Evolutionary conservation across 371 early-diverging fungal genomes (phyloP).

Genomic region (Rhizomucor pusillus): DNA sequence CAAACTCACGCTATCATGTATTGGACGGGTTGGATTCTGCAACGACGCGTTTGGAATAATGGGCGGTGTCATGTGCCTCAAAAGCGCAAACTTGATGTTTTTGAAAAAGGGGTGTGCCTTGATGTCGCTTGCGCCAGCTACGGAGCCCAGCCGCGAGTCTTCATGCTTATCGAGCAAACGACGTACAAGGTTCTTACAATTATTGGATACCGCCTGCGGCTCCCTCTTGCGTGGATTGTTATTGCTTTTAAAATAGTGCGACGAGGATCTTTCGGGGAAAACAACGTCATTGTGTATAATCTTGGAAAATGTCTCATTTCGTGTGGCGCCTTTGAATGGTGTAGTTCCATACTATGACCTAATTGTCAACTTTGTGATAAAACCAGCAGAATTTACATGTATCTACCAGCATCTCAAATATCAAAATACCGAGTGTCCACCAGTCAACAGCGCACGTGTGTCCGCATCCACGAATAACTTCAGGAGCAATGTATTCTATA

Average conservation of each 20-base stretch:
- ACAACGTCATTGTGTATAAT: conserved; percentile 7
- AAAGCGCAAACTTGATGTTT: conserved; percentile 86
- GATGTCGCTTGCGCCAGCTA: conserved; percentile 92
- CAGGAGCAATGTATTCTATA: conserved; percentile 94
- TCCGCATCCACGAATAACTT: conserved; percentile 86
- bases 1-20: conserved; percentile 60
- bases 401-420: conserved; percentile 94
- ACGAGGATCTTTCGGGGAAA: conserved; percentile 9
- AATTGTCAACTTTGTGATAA: background rate
- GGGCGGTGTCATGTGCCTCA: conserved; percentile 87
- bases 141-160: conserved; percentile 77
- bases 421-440: conserved; percentile 97
- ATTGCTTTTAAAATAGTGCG: conserved; percentile 7
- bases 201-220: conserved; percentile 26
- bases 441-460: conserved; percentile 96
- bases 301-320: conserved; percentile 2
- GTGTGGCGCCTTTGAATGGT: conserved; percentile 82
- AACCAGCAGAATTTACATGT: background rate
- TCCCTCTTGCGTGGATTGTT: conserved; percentile 8
- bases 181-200: conserved; percentile 76
- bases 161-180: conserved; percentile 86
- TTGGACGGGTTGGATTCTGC: conserved; percentile 46
- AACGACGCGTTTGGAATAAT: conserved; percentile 74
- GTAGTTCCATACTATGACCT: conserved; percentile 73
- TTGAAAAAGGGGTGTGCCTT: conserved; percentile 94